Evolutionary conservation across 139 green algal species (phyloP), one percentile per base, ranked within the genome.

Genomic region (Marvania coccoides): DNA sequence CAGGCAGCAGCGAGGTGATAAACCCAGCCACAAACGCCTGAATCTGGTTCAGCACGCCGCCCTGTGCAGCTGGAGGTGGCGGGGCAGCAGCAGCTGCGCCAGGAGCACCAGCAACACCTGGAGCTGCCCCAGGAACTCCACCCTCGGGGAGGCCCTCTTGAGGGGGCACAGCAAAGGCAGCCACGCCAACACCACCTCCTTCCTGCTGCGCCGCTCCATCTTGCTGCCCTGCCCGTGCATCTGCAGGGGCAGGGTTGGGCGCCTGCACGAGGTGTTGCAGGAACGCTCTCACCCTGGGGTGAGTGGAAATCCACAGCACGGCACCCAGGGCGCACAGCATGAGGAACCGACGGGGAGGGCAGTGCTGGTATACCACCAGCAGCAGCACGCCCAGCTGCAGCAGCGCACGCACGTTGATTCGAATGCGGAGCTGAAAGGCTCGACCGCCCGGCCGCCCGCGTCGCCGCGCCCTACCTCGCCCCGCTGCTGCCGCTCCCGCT

Each of bases 1-100:
- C 76, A 38, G 88, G 88, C 58, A 95, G 66, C 38, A 95, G 67
- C 1, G 88, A 95, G 6, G 87, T 88, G 39, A 94, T 65, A 47
- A 95, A 91, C 36, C 83, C 85, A 3, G 91, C 62, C 6, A 92
- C 6, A 28, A 95, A 55, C 29, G 85, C 72, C 47, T 87, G 70
- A 1, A 91, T 47, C 72, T 95, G 85, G 3, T 63, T 53, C 54
- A 92, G 23, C 1, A 88, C n/a, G 37, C 75, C 80, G 42, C 62
- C 58, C 12, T 46, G 24, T 40, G 42, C 62, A 37, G 66, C 60
- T 58, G 42, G 37, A 13, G 70, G 46, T 4, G 57, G 10, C 24
- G 54, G 24, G 26, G 70, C 61, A 33, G 51, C 46, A 56, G 69
- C 42, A 35, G 68, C 10, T 39, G 53, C 31, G 15, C 19, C 70